A percentile compares a stretch with the other conserved stretches of the same genome.
Conservation (phyloP, 768 basidiomycete genomes). For the Wakefieldia striispora region DNA sequence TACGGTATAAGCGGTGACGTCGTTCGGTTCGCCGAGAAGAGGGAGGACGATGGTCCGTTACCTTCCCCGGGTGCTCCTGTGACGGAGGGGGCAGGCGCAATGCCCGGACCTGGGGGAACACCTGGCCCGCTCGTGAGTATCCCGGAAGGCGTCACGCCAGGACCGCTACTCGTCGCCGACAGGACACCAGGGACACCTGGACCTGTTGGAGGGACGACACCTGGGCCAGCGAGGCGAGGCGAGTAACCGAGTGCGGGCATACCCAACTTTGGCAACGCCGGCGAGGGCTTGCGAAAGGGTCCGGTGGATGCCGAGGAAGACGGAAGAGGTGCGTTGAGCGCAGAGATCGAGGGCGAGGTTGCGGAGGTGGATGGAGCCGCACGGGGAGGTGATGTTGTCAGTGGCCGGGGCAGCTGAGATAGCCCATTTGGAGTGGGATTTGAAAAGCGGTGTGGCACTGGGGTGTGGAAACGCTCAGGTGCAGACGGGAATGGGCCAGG, state of each 20-base stretch:
- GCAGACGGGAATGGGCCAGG: constrained; percentile 27
- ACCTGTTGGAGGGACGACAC: constrained; percentile 28
- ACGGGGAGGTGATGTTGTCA: constrained; percentile 40
- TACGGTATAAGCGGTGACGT: constrained; percentile 27
- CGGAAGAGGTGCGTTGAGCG: constrained; percentile 13
- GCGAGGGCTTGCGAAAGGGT: constrained; percentile 27
- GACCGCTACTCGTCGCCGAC: constrained; percentile 13
- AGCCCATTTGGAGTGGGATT: constrained; percentile 22
- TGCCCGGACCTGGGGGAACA: constrained; percentile 28
- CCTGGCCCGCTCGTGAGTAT: constrained; percentile 31
- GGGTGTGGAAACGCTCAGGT: constrained; percentile 28
- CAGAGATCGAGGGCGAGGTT: constrained; percentile 18
- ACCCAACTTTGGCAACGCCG: constrained; percentile 27
- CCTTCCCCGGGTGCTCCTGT: constrained; percentile 10
- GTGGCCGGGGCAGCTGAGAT: constrained; percentile 20
- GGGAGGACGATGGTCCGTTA: neutral
- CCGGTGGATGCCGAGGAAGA: constrained; percentile 17
- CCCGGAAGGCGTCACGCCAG: constrained; percentile 21
- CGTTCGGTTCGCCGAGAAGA: constrained; percentile 16
- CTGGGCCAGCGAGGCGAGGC: constrained; percentile 30
- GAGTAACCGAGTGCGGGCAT: constrained; percentile 27
- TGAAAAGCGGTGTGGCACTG: constrained; percentile 29
- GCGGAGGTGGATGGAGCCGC: constrained; percentile 19
- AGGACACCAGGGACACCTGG: constrained; percentile 28
- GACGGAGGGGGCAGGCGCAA: constrained; percentile 19